A percentile compares a stretch with the other conserved stretches of the same genome.
These are phyloP conservation scores for Alternaria hordeiaustralica DNA, from an alignment of 2,329 filamentous ascomycete genomes.

Conservation along the genomic window DNA sequence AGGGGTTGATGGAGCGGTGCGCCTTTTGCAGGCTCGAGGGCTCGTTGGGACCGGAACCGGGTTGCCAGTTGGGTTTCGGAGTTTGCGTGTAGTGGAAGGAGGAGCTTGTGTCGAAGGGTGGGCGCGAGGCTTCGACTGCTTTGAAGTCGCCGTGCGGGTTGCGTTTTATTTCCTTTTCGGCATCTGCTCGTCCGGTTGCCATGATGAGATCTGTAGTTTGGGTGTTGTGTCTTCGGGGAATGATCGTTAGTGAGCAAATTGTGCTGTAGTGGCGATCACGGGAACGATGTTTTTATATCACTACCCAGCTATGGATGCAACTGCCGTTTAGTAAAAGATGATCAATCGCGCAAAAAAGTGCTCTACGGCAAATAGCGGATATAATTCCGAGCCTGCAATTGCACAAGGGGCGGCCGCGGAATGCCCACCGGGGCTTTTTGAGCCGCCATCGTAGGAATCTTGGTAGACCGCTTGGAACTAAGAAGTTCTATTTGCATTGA, in stretches of 20 bases:
- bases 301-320: neutral
- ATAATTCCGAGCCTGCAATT: slow-evolving; percentile 20
- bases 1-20: slow-evolving; percentile 83
- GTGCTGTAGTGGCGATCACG: neutral
- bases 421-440: neutral
- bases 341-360: slow-evolving; percentile 7
- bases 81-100: slow-evolving; percentile 68
- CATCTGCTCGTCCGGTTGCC: slow-evolving; percentile 49
- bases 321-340: neutral
- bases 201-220: slow-evolving; percentile 7
- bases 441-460: neutral
- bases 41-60: slow-evolving; percentile 70
- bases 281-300: neutral
- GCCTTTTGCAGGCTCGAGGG: slow-evolving; percentile 58
- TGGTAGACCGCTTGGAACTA: neutral
- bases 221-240: neutral
- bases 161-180: slow-evolving; percentile 59
- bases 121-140: slow-evolving; percentile 69
- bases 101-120: slow-evolving; percentile 61
- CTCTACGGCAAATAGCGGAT: slow-evolving; percentile 24
- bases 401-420: slow-evolving; percentile 13
- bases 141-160: slow-evolving; percentile 81
- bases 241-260: too few species aligned
- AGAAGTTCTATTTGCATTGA: neutral
- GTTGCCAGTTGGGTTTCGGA: slow-evolving; percentile 68